phyloP scores from a whole-genome alignment of 495 filamentous ascomycete species.

The Talaromyces proteolyticus region DNA sequence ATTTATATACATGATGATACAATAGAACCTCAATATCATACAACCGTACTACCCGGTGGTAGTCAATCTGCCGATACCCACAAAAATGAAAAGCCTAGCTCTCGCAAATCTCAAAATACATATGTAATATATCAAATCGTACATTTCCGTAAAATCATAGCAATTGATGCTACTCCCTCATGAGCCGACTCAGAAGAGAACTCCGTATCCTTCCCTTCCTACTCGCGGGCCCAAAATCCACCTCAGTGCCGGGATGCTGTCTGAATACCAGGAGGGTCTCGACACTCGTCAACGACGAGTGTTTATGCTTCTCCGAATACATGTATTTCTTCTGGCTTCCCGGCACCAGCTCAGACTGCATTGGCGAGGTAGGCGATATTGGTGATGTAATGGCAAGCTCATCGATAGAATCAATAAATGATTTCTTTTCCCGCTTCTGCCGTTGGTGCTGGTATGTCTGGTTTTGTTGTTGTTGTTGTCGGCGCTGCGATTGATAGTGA shows the following conservation, averaged over 20 bases:
- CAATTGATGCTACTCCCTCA: background rate
- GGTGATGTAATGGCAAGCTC: no score
- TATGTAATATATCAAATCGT: no score
- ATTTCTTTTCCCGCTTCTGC: background rate
- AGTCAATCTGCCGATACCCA: no score
- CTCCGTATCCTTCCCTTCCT: background rate
- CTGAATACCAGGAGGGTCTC: background rate
- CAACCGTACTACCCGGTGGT: no score
- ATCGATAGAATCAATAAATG: background rate
- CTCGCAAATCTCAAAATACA: no score
- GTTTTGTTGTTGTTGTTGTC: background rate
- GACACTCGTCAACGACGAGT: background rate
- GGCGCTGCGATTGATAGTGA: background rate
- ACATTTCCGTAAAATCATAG: no score
- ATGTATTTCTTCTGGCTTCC: background rate
- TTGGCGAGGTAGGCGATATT: no score
- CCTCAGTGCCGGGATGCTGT: constrained; percentile 3
- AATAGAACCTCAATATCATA: no score
- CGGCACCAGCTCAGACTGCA: no score
- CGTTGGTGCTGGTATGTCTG: no score
- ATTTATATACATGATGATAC: no score
- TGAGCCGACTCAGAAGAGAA: background rate
- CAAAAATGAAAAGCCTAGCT: no score
- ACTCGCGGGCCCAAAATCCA: background rate
- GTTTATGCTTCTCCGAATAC: background rate